Percentiles rank a stretch among this genome's conserved stretches.
phyloP scores from a whole-genome alignment of 2,329 filamentous ascomycete species.

The Aureobasidium sp. region DNA sequence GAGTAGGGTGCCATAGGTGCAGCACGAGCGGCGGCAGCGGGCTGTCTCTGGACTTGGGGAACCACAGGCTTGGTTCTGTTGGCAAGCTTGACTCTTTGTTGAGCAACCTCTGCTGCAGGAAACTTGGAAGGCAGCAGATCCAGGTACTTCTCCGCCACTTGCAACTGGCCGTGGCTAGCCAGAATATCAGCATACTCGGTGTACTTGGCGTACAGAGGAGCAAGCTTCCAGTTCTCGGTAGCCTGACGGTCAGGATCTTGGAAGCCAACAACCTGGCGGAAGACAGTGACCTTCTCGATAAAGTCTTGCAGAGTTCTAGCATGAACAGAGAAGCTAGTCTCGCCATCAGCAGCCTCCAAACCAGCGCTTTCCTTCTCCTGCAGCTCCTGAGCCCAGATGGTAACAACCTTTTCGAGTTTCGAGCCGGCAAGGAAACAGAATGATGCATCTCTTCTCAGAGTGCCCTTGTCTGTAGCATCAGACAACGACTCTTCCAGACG shows the following conservation, averaged over 20 bases:
- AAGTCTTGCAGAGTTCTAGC: constrained; percentile 83
- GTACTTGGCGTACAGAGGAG: constrained; percentile 86
- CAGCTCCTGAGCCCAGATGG: constrained; percentile 87
- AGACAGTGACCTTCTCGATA: constrained; percentile 96
- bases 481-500: constrained; percentile 66
- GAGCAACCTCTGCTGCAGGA: constrained; percentile 77
- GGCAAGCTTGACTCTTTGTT: constrained; percentile 77
- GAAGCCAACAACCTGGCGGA: constrained; percentile 90
- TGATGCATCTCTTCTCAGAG: constrained; percentile 73
- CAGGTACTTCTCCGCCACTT: constrained; percentile 84
- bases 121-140: constrained; percentile 78
- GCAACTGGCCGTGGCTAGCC: constrained; percentile 79
- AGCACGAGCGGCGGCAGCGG: constrained; percentile 28
- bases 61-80: constrained; percentile 54
- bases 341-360: constrained; percentile 56
- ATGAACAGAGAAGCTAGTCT: constrained; percentile 86
- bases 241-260: constrained; percentile 67
- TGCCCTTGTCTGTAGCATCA: constrained; percentile 43
- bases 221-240: constrained; percentile 79
- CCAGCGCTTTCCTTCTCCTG: constrained; percentile 73
- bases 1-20: constrained; percentile 34
- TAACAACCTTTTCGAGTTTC: constrained; percentile 93
- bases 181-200: constrained; percentile 95
- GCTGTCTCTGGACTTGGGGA: constrained; percentile 37
- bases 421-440: constrained; percentile 96